phyloP scores from a whole-genome alignment of 768 basidiomycete genomes.

The Suillus discolor region DNA sequence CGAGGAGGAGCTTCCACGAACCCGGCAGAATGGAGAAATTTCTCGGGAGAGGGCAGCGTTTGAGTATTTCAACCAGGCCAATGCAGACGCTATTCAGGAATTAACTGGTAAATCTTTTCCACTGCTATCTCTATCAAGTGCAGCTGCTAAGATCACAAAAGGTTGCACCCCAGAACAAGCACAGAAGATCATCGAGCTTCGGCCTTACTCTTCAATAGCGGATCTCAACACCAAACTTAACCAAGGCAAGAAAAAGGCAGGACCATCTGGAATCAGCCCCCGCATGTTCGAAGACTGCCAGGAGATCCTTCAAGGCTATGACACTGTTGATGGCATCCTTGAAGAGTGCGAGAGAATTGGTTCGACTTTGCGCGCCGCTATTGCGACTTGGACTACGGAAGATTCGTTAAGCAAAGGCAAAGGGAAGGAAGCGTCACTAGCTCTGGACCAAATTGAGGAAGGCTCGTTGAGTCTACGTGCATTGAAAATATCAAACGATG shows the following conservation, averaged over 20 bases:
- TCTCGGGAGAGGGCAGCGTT: slow-evolving; percentile 55
- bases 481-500: slow-evolving; percentile 42
- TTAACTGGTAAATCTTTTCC: slow-evolving; percentile 58
- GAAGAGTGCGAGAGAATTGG: slow-evolving; percentile 90
- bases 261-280: slow-evolving; percentile 81
- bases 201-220: slow-evolving; percentile 78
- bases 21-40: slow-evolving; percentile 36
- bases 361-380: slow-evolving; percentile 65
- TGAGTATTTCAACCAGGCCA: slow-evolving; percentile 68
- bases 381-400: slow-evolving; percentile 72
- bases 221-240: slow-evolving; percentile 77
- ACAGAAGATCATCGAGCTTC: slow-evolving; percentile 68
- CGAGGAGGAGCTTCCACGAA: slow-evolving; percentile 43
- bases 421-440: slow-evolving; percentile 35
- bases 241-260: slow-evolving; percentile 86
- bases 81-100: slow-evolving; percentile 67
- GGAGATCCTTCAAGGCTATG: slow-evolving; percentile 82
- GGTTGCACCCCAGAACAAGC: slow-evolving; percentile 86
- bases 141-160: slow-evolving; percentile 29
- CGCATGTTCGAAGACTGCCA: slow-evolving; percentile 91
- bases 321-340: slow-evolving; percentile 85
- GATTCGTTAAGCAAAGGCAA: slow-evolving; percentile 37
- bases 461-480: slow-evolving; percentile 63
- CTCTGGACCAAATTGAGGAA: slow-evolving; percentile 49
- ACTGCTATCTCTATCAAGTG: neutral